Percentiles rank a stretch among this genome's conserved stretches.
Evolutionary conservation across 2,329 filamentous ascomycete species (phyloP).

Genomic region (Talaromyces albobiverticillius): DNA sequence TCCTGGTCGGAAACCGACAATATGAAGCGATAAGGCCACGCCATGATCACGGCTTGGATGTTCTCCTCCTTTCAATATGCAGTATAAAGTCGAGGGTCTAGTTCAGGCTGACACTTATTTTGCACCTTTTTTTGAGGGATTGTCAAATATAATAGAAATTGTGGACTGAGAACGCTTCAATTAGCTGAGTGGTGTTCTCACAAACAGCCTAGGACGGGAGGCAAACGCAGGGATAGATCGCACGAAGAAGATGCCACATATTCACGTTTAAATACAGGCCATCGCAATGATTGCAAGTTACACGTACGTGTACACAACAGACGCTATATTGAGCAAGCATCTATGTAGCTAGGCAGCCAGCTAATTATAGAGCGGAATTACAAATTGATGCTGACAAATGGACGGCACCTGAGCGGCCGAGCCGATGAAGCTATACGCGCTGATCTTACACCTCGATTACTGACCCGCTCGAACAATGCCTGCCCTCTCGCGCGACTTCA

Average conservation of each 20-base stretch:
- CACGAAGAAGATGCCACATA: conserved; percentile 6
- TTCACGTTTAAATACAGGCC: neutral
- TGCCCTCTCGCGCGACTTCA: no score
- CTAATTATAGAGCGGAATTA: neutral
- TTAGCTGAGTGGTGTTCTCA: neutral
- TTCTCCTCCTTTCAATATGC: no score
- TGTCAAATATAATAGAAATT: neutral
- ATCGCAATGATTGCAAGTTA: neutral
- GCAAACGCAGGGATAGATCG: no score
- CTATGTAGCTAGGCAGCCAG: neutral
- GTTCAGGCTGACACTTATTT: no score
- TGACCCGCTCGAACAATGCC: no score
- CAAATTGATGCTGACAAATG: conserved; percentile 8
- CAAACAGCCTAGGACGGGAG: no score
- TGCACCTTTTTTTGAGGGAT: no score
- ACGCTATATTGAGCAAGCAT: neutral
- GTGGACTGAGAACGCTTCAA: neutral
- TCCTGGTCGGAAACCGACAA: conserved; percentile 49
- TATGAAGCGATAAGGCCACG: conserved; percentile 51
- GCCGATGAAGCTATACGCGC: neutral
- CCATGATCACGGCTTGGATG: conserved; percentile 20
- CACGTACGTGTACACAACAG: neutral
- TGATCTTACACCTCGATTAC: neutral
- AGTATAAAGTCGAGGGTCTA: no score
- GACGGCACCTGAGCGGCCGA: neutral